These are phyloP conservation scores for Exophiala aquamarina DNA, from an alignment of 2,329 filamentous ascomycete genomes.

Conservation along the genomic window DNA sequence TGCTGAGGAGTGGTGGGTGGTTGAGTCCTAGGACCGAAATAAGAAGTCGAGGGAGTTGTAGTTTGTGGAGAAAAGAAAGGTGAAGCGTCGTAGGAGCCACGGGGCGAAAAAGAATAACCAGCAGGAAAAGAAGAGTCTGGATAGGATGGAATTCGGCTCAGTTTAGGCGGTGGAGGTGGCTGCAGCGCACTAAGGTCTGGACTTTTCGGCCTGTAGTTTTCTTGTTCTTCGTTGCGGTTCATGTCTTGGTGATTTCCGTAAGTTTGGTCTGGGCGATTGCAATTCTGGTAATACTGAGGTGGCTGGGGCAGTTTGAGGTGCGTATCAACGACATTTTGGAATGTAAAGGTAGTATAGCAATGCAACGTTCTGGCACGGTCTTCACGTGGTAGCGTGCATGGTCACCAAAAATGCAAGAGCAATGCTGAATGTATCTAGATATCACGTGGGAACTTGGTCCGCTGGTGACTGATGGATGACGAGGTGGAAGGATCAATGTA, in stretches of 20 bases:
- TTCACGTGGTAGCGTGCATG: too few relatives aligned
- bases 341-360: too few relatives aligned
- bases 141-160: conserved; percentile 33
- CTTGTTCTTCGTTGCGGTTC: conserved; percentile 24
- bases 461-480: too few relatives aligned
- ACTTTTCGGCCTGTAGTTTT: conserved; percentile 46
- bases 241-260: conserved; percentile 19
- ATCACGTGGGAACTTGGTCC: too few relatives aligned
- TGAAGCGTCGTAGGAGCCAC: conserved; percentile 46
- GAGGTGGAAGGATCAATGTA: too few relatives aligned
- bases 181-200: conserved; percentile 52
- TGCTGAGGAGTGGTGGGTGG: conserved; percentile 3
- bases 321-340: too few relatives aligned
- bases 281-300: too few relatives aligned
- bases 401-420: too few relatives aligned
- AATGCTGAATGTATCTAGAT: too few relatives aligned
- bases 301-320: too few relatives aligned
- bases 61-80: conserved; percentile 43
- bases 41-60: conserved; percentile 22
- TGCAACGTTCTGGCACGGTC: too few relatives aligned
- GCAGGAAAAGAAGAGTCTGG: conserved; percentile 30
- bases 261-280: too few relatives aligned
- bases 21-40: conserved; percentile 22
- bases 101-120: conserved; percentile 35
- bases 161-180: conserved; percentile 37